These are phyloP conservation scores for Schwanniomyces vanrijiae DNA, from an alignment of 805 yeast species.

Conservation along the genomic window DNA sequence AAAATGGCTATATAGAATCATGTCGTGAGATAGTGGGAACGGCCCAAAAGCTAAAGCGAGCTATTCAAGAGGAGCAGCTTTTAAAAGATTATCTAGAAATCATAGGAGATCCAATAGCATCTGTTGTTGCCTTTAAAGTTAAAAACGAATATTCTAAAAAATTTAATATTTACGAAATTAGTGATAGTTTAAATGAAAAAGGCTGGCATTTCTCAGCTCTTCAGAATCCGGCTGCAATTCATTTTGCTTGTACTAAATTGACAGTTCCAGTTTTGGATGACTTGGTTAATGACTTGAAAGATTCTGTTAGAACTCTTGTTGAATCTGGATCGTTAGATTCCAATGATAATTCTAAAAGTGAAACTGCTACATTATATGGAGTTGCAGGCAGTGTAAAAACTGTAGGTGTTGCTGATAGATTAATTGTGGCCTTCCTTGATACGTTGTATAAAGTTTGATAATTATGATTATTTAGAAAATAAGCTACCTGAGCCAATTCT, in stretches of 20 bases:
- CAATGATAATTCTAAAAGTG: slow-evolving; percentile 39
- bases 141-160: slow-evolving; percentile 16
- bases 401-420: slow-evolving; percentile 75
- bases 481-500: too few species aligned
- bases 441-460: slow-evolving; percentile 59
- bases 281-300: slow-evolving; percentile 52
- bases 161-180: slow-evolving; percentile 73
- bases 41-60: slow-evolving; percentile 55
- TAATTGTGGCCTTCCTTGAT: slow-evolving; percentile 82
- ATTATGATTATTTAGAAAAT: not conserved
- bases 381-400: slow-evolving; percentile 91
- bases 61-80: slow-evolving; percentile 45
- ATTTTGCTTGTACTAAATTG: slow-evolving; percentile 80
- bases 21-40: slow-evolving; percentile 68
- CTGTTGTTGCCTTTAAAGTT: slow-evolving; percentile 80
- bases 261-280: slow-evolving; percentile 62
- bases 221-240: slow-evolving; percentile 89
- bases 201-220: slow-evolving; percentile 92
- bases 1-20: slow-evolving; percentile 71
- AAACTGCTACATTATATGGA: slow-evolving; percentile 90
- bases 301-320: slow-evolving; percentile 32
- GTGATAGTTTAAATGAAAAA: slow-evolving; percentile 63
- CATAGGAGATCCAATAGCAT: slow-evolving; percentile 81
- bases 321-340: slow-evolving; percentile 15
- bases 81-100: slow-evolving; percentile 55